Evolutionary conservation across 129 eudicot genomes (phyloP), one percentile per base, ranked within the genome.

Genomic region (Dittrichia graveolens): DNA sequence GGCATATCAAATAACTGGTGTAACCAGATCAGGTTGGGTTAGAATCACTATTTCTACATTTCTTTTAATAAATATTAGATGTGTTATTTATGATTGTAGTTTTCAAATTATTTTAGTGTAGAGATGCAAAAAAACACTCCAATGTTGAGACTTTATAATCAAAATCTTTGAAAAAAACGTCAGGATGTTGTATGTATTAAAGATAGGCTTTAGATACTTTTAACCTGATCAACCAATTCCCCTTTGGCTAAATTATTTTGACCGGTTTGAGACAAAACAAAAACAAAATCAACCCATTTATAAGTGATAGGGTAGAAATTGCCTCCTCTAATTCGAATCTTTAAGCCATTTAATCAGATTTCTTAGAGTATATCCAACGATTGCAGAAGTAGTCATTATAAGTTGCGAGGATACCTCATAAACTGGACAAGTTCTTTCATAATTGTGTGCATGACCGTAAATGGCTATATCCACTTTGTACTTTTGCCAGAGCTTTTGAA

Each of bases 381-480:
- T 13, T 37, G 48, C 48, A 61, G 14, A 18, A 48, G 47, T 64
- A 67, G 64, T 24, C 31, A 65, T 15, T 15, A 13, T 38, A 8
- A 13, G 12, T 39, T 52, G 41, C 3, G 45, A 48, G 14, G 8
- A 57, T 85, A 90, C 93, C 96, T 90, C 80, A 69, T 83, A 90
- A 46, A 87, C 45, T 0, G 90, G 93, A 58, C 96, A 87, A 4
- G 88, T 87, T 61, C 96, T 82, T 82, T 89, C 96, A 38, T 89
- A 89, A 57, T 89, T 86, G 45, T 89, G 96, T 43, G 85, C 88
- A 66, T 90, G 96, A 44, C 96, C 96, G 68, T 65, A 90, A 37
- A 90, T 40, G 14, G 96, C 96, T 10, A 90, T 75, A 74, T 90
- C 96, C 76, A 87, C 96, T 78, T 85, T 90, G 71, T 90, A 85